Evolutionary conservation across 2,329 filamentous ascomycete genomes (phyloP), one percentile per base, ranked within the genome.

Genomic region (Fusarium haematococcum): DNA sequence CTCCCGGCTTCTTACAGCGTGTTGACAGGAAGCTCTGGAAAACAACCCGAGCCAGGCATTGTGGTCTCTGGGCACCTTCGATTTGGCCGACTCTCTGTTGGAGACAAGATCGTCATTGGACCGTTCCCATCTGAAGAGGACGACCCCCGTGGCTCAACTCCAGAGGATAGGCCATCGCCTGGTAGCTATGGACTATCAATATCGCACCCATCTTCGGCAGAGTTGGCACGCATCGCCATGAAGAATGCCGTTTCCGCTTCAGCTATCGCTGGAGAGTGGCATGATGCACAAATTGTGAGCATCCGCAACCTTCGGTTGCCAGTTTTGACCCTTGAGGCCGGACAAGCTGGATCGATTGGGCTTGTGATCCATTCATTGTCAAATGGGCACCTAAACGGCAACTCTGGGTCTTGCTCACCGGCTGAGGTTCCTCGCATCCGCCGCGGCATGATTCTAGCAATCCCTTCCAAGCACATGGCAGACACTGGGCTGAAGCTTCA

Each of bases 271-370:
- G 90, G 87, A 18, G 92, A 94, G 82, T 98, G 96, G 96, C 91
- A 94, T 71, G 88, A 88, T 27, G 95, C 96, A 7, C 91, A 89
- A 50, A 91, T 98, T 63, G 92, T 94, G 52, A 98, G 95, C 77
- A 92, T 98, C 50, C 92, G 96, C 25, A 97, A 98, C 76, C 86
- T 99, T 10, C 91, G 96, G 6, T 86, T 98, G 4, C 94, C 96
- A 0, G 95, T 98, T 0, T 90, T 91, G 56, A 90, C 88, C 0
- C 87, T 98, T 9, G 88, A 92, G 60, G 88, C 92, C 18, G 95
- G 94, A 11, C 96, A 99, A 83, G 95, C 96, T 7, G 97, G 96
- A 1, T 98, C 95, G 0, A 89, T 99, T 63, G 96, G 95, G 0
- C 86, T 98, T 60, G 88, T 93, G 4, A 88, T 93, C n/a, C 85